Evolutionary conservation across 2,329 filamentous ascomycete species (phyloP).

Genomic region (Aureobasidium sp.): DNA sequence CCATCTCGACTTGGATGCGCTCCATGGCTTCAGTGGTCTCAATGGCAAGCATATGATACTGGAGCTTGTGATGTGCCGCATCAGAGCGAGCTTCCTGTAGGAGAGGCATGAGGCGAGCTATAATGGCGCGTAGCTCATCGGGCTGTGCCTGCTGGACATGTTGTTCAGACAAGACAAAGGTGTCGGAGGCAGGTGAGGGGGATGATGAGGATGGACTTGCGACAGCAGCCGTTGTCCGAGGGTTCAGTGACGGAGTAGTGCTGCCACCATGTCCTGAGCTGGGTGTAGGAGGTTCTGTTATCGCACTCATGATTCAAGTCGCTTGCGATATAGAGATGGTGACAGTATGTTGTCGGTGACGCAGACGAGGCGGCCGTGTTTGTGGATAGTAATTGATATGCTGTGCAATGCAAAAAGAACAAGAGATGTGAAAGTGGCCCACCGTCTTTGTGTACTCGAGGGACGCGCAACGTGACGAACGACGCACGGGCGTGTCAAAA

Average conservation of each 20-base stretch:
- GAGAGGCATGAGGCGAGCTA: slow-evolving; percentile 44
- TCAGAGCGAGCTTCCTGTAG: slow-evolving; percentile 70
- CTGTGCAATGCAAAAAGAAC: slow-evolving; percentile 6
- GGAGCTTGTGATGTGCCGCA: slow-evolving; percentile 81
- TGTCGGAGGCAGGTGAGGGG: slow-evolving; percentile 29
- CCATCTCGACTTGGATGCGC: slow-evolving; percentile 81
- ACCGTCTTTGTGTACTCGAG: background rate
- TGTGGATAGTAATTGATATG: background rate
- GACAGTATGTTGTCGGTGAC: background rate
- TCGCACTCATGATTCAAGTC: background rate
- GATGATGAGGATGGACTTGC: slow-evolving; percentile 31
- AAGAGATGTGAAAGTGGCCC: background rate
- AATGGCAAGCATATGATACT: slow-evolving; percentile 75
- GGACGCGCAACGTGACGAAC: background rate
- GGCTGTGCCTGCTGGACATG: slow-evolving; percentile 47
- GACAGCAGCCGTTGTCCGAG: background rate
- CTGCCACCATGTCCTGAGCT: background rate
- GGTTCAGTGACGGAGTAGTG: background rate
- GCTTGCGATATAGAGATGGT: background rate
- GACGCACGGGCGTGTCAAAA: background rate
- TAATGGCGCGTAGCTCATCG: slow-evolving; percentile 47
- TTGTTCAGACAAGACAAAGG: slow-evolving; percentile 37
- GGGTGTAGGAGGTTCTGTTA: background rate
- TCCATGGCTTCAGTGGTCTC: slow-evolving; percentile 80
- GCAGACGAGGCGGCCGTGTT: background rate